Evolutionary conservation across 2,329 filamentous ascomycete species (phyloP).

Genomic region (Microdochium bolleyi): DNA sequence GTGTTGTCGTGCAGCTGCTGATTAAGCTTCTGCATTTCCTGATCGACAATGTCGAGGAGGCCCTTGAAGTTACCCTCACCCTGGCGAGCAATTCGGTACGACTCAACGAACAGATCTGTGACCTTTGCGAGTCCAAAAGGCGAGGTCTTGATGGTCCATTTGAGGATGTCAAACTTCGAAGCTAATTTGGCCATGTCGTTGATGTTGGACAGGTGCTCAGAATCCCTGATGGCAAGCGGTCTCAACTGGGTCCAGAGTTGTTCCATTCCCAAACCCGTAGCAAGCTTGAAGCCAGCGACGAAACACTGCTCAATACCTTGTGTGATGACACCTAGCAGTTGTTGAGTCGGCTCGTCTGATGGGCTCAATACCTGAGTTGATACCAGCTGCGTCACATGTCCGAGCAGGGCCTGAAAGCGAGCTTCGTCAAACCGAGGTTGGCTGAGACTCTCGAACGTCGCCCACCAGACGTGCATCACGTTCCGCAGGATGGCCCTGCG

Average conservation of each 20-base stretch:
- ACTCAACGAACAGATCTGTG: slow-evolving; percentile 44
- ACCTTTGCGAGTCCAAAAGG: slow-evolving; percentile 44
- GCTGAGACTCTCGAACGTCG: slow-evolving; percentile 40
- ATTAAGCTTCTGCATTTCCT: slow-evolving; percentile 42
- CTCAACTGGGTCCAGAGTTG: slow-evolving; percentile 66
- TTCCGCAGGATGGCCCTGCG: slow-evolving; percentile 24
- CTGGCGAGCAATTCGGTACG: slow-evolving; percentile 46
- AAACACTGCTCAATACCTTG: slow-evolving; percentile 48
- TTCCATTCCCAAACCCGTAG: slow-evolving; percentile 74
- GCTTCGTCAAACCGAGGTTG: slow-evolving; percentile 49
- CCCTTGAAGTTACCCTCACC: slow-evolving; percentile 30
- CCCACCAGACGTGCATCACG: slow-evolving; percentile 45
- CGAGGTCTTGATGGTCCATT: slow-evolving; percentile 48
- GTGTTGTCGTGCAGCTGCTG: slow-evolving; percentile 33
- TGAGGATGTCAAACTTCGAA: slow-evolving; percentile 49
- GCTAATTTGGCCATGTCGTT: slow-evolving; percentile 41
- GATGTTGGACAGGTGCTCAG: slow-evolving; percentile 18
- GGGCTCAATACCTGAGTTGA: slow-evolving; percentile 18
- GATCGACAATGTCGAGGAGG: slow-evolving; percentile 39
- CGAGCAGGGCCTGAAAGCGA: slow-evolving; percentile 54
- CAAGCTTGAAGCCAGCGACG: slow-evolving; percentile 61
- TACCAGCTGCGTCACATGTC: slow-evolving; percentile 37
- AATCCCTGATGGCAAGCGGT: slow-evolving; percentile 41
- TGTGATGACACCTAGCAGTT: slow-evolving; percentile 31
- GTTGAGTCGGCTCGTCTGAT: slow-evolving; percentile 17